Evolutionary conservation across 768 basidiomycete genomes (phyloP), one percentile per base, ranked within the genome.

Genomic region (Leccinellum albellum): DNA sequence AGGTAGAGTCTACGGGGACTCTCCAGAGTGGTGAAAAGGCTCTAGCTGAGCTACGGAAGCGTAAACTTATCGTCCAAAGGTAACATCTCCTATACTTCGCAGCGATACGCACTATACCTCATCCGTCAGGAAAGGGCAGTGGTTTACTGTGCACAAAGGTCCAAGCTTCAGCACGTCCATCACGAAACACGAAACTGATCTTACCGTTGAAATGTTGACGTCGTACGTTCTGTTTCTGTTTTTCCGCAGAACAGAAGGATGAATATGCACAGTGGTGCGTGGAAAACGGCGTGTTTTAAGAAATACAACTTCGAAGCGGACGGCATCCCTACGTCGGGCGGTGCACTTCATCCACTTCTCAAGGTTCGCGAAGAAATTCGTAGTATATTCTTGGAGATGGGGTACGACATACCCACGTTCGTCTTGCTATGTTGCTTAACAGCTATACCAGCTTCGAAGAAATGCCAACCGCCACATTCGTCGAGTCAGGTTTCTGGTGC

Each of bases 301-400:
- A 94, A 95, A 72, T 99, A 98, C 76, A 99, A 99, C 75, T 98
- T 98, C 65, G 94, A 96, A 64, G 95, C 97, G 0, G 94, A 94
- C 61, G 97, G 97, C 52, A 83, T 87, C 28, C 91, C 89, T 9
- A 87, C 94, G 3, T 83, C 83, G 37, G 94, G 94, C 29, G 97
- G 97, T 40, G 94, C 95, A 14, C 78, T 98, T 29, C 97, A 98
- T 73, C 97, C 97, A 15, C 80, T 99, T 32, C 83, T 99, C 56
- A 98, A 98, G 78, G 97, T 99, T 24, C 82, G 97, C 55, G 97
- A 98, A 75, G 97, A 99, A 73, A 92, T 99, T 68, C 83, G 95
- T 52, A 89, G 89, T 71, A 98, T 98, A 67, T 99, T 99, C 81
- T 81, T 99, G 64, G 97, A 99, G 73, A 98, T 98, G 95, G 97